phyloP scores from a whole-genome alignment of 345 rosid genomes.

The Syzygium grande region DNA sequence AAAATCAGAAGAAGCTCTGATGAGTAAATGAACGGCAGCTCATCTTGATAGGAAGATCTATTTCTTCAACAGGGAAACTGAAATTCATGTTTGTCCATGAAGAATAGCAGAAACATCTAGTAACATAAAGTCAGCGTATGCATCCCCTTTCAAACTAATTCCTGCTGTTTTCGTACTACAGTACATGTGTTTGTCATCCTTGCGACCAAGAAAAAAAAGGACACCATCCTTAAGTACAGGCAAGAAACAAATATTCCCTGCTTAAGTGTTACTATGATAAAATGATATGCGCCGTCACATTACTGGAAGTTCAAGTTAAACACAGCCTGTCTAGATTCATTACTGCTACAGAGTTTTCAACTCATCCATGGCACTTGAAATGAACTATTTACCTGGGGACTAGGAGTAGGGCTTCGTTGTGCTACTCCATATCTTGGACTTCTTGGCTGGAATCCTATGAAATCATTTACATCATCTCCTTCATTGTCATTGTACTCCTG shows the following conservation, averaged over 20 bases:
- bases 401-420: constrained; percentile 46
- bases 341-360: background rate
- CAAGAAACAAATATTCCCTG: background rate
- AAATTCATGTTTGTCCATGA: background rate
- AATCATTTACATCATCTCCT: constrained; percentile 28
- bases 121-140: background rate
- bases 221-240: background rate
- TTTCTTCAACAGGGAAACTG: background rate
- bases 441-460: constrained; percentile 35
- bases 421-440: constrained; percentile 28
- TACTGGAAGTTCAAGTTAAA: background rate
- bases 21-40: background rate
- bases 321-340: background rate
- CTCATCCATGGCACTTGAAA: background rate
- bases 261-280: background rate
- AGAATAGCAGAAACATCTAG: background rate
- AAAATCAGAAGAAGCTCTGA: background rate
- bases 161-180: background rate
- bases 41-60: background rate
- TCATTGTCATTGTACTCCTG: constrained; percentile 20
- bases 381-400: constrained; percentile 53
- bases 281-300: background rate
- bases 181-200: background rate
- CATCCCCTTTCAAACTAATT: background rate
- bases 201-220: background rate